Evolutionary conservation across 208 protist species (phyloP).

Genomic region (Trypanosoma scelopori): DNA sequence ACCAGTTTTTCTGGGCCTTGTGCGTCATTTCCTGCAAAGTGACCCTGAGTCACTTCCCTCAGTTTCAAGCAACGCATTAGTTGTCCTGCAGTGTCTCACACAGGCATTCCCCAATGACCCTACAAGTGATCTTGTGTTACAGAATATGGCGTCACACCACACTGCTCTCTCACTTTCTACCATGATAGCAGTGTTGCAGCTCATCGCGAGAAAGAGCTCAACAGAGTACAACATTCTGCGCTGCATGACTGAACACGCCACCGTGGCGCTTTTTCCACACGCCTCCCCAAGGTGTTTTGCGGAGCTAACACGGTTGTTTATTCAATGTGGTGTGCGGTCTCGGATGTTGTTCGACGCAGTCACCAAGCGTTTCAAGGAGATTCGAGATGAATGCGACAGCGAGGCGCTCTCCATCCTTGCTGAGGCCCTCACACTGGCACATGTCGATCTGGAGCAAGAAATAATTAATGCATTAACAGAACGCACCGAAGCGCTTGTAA

Average conservation of each 20-base stretch:
- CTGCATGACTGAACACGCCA: conserved; percentile 56
- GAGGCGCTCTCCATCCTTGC: conserved; percentile 41
- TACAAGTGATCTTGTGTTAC: conserved; percentile 57
- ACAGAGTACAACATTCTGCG: conserved; percentile 55
- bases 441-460: conserved; percentile 50
- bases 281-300: conserved; percentile 43
- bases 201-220: conserved; percentile 58
- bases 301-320: conserved; percentile 49
- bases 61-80: conserved; percentile 41
- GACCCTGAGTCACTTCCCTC: conserved; percentile 59
- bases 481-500: conserved; percentile 28
- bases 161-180: conserved; percentile 39
- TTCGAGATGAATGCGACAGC: conserved; percentile 31
- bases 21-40: conserved; percentile 68
- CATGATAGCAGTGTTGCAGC: conserved; percentile 51
- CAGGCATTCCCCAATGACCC: conserved; percentile 73
- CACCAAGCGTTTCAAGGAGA: conserved; percentile 35
- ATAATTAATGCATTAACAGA: conserved; percentile 34
- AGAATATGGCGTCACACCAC: conserved; percentile 58
- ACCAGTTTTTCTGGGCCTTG: conserved; percentile 66
- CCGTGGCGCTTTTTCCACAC: conserved; percentile 40
- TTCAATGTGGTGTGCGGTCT: conserved; percentile 68
- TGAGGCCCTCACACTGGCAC: conserved; percentile 44
- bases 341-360: conserved; percentile 42
- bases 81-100: conserved; percentile 63